A percentile compares a stretch with the other conserved stretches of the same genome.
Evolutionary conservation across 2,329 filamentous ascomycete genomes (phyloP).

Genomic region (Diaporthe humulicola): DNA sequence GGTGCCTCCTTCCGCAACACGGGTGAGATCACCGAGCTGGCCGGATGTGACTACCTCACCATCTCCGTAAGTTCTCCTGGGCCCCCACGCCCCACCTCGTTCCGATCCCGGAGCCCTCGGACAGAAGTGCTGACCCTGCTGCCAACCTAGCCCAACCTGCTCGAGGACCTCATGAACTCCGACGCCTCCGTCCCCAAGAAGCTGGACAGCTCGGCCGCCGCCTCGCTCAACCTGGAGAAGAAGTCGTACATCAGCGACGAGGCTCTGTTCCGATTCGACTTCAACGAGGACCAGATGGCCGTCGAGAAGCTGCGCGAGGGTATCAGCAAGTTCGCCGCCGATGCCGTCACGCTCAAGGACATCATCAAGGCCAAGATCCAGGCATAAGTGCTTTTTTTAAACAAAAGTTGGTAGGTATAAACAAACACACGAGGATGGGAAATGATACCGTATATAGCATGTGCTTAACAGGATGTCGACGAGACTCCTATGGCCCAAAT

Average conservation of each 20-base stretch:
- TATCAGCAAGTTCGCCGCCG: conserved; percentile 99
- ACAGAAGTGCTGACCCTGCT: conserved; percentile 10
- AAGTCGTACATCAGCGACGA: conserved; percentile 92
- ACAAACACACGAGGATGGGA: conserved; percentile 18
- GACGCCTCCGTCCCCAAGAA: conserved; percentile 88
- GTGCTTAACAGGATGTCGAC: conserved; percentile 3
- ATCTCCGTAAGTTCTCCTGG: conserved; percentile 79
- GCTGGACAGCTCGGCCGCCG: conserved; percentile 79
- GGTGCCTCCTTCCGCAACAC: conserved; percentile 97
- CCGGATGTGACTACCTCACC: conserved; percentile 98
- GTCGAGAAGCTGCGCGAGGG: conserved; percentile 99
- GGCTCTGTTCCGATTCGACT: conserved; percentile 94
- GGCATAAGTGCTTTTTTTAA: conserved; percentile 50
- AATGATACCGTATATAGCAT: conserved; percentile 36
- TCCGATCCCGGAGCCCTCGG: conserved; percentile 7
- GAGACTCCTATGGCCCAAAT: neutral
- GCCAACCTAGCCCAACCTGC: conserved; percentile 79
- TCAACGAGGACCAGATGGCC: conserved; percentile 99
- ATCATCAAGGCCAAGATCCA: conserved; percentile 89
- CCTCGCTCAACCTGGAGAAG: conserved; percentile 83
- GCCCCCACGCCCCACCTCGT: conserved; percentile 5
- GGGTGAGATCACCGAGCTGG: conserved; percentile 98
- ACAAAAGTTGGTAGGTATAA: conserved; percentile 12
- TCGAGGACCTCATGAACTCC: conserved; percentile 94
- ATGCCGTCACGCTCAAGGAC: conserved; percentile 92